Percentiles rank a stretch among this genome's conserved stretches.
phyloP scores from a whole-genome alignment of 495 filamentous ascomycete genomes.

The Aspergillus carlsbadensis region DNA sequence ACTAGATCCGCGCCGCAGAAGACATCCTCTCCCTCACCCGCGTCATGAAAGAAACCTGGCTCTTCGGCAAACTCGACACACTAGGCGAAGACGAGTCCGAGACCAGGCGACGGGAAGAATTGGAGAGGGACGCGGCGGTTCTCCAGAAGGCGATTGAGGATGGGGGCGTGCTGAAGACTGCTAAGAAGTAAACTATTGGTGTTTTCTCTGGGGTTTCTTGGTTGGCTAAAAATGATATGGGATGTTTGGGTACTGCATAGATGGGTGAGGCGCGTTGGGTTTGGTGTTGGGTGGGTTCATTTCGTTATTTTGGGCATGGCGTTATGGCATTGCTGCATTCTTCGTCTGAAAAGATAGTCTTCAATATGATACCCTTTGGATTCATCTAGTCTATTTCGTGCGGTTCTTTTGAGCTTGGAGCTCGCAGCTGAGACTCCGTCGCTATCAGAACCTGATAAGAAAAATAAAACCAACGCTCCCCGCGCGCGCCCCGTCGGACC shows the following conservation, averaged over 20 bases:
- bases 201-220: not conserved
- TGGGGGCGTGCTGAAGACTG: constrained; percentile 31
- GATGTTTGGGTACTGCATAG: not conserved
- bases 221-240: too few species aligned
- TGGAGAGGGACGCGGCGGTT: constrained; percentile 50
- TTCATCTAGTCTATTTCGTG: too few species aligned
- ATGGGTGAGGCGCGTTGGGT: not conserved
- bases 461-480: not conserved
- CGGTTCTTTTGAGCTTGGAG: too few species aligned
- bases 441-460: not conserved
- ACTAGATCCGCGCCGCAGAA: constrained; percentile 63
- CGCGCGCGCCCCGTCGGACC: too few species aligned
- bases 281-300: too few species aligned
- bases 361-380: not conserved
- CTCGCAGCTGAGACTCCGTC: too few species aligned
- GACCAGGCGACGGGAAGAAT: constrained; percentile 40
- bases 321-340: too few species aligned
- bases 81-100: constrained; percentile 51
- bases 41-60: constrained; percentile 70
- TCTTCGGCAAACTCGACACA: constrained; percentile 69
- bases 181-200: constrained; percentile 7
- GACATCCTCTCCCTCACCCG: constrained; percentile 63
- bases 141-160: constrained; percentile 50
- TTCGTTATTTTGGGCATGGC: too few species aligned
- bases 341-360: too few species aligned